Base-by-base conservation (phyloP, 306 rosid genomes). In the Cyclanthera cordifolia region DNA sequence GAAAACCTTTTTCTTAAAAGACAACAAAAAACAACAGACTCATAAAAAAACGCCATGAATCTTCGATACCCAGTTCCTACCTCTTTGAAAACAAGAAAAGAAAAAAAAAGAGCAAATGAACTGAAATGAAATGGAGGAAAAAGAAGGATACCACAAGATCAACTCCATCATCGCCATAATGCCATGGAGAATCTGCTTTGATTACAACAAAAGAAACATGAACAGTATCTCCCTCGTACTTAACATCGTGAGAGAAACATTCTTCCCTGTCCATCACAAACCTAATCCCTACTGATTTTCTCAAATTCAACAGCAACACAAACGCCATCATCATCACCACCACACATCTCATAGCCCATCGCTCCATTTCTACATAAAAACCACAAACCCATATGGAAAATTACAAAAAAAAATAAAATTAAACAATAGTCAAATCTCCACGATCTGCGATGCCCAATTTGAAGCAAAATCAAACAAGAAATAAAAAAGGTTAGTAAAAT, bases 161-260 rank as follows among this genome's bases (percentile, higher is more conserved):
- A 19, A 90, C 94, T 57, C 96, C 85, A 34, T 86, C 91, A 7
- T 68, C 71, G 41, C 72, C 71, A 32, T 82, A 80, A 70, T 85
- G 92, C 96, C 96, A 90, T 1, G 81, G 67, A 6, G 99, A 80
- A 50, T 93, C 94, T 56, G 87, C 79, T 78, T 93, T 87, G 71
- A 90, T 85, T 66, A 93, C 96, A 41, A 93, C 99, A 71, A 90
- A 93, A 58, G 99, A 90, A 63, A 79, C 77, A 75, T 87, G 95
- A 49, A 93, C 89, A 55, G 87, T 83, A 73, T 90, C 99, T 34
- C 96, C 99, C 68, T 86, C 90, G 67, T 85, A 90, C 75, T 83
- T 73, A 1, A 84, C 94, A 25, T 85, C 82, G 21, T 90, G 96
- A 53, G 96, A 90, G 82, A 87, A 82, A 52, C 99, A 87, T 47